phyloP scores from a whole-genome alignment of 164 flowering plant species.

The Paratinospora sagittata region DNA sequence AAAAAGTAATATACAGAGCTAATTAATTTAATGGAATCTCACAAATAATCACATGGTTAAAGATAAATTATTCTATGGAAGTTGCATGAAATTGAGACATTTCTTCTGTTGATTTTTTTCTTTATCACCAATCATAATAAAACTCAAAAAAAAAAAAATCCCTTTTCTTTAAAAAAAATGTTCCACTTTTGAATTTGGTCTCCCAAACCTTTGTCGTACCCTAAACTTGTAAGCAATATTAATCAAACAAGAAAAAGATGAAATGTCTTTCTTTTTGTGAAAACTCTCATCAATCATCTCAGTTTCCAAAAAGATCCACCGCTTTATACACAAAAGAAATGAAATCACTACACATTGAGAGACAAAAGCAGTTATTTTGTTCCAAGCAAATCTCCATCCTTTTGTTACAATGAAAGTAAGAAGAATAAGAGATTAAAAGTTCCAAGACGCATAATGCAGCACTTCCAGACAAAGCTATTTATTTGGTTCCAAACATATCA shows the following conservation, averaged over 20 bases:
- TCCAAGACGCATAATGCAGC: not conserved
- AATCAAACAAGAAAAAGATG: not conserved
- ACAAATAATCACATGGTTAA: not conserved
- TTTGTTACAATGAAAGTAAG: not conserved
- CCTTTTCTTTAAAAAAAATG: not conserved
- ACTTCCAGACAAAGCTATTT: not conserved
- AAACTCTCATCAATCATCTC: not conserved
- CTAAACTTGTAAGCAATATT: not conserved
- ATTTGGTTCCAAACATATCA: not conserved
- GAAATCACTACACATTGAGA: not conserved
- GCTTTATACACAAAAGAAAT: not conserved
- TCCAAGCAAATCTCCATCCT: not conserved
- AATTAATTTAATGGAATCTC: too few relatives aligned
- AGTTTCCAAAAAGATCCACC: not conserved
- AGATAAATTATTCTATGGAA: not conserved
- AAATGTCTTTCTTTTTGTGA: slow-evolving; percentile 1
- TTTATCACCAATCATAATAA: not conserved
- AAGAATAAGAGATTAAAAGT: not conserved
- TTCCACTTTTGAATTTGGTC: not conserved
- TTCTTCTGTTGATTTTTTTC: not conserved
- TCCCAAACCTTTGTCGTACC: not conserved
- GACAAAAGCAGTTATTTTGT: not conserved
- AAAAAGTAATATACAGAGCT: too few relatives aligned
- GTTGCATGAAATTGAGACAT: not conserved
- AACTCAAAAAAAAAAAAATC: not conserved